Evolutionary conservation across 2,329 filamentous ascomycete genomes (phyloP).

Genomic region (Trichoderma aggressivum): DNA sequence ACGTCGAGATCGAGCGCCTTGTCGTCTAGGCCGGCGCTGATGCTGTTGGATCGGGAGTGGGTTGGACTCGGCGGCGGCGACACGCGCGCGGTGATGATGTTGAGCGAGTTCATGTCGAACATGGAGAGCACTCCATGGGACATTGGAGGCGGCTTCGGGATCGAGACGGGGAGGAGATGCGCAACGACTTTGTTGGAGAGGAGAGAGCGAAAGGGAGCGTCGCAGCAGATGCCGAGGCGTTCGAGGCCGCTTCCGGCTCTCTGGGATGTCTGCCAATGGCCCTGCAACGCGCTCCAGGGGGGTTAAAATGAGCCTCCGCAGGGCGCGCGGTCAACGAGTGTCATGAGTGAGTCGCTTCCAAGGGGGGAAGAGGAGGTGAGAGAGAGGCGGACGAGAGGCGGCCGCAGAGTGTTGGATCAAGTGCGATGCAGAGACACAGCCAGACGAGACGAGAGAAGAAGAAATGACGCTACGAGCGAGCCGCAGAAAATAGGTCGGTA

Average conservation of each 20-base stretch:
- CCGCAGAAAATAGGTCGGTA: not conserved
- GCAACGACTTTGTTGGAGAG: not conserved
- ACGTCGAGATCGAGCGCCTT: slow-evolving; percentile 30
- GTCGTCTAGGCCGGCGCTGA: slow-evolving; percentile 49
- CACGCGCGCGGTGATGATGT: slow-evolving; percentile 85
- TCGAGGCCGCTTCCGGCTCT: slow-evolving; percentile 14
- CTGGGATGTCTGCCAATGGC: slow-evolving; percentile 7
- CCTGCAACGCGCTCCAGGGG: slow-evolving; percentile 15
- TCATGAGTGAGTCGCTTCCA: slow-evolving; percentile 19
- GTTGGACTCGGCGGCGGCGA: slow-evolving; percentile 56
- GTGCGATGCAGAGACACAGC: slow-evolving; percentile 8
- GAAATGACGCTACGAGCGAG: slow-evolving; percentile 18
- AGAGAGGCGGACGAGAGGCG: not conserved
- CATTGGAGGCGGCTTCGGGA: slow-evolving; percentile 15
- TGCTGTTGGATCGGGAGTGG: slow-evolving; percentile 59
- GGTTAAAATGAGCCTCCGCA: slow-evolving; percentile 18
- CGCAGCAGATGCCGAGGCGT: slow-evolving; percentile 5
- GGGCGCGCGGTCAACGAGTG: slow-evolving; percentile 15
- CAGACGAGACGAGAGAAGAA: not conserved
- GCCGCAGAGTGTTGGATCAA: not conserved
- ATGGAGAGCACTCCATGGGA: slow-evolving; percentile 52
- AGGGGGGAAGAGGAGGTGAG: not conserved
- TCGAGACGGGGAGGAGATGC: not conserved
- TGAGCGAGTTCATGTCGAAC: slow-evolving; percentile 89
- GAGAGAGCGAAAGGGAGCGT: slow-evolving; percentile 8